Base-by-base conservation (phyloP, 2,329 filamentous ascomycete genomes). In the Tympanopsis confertula region DNA sequence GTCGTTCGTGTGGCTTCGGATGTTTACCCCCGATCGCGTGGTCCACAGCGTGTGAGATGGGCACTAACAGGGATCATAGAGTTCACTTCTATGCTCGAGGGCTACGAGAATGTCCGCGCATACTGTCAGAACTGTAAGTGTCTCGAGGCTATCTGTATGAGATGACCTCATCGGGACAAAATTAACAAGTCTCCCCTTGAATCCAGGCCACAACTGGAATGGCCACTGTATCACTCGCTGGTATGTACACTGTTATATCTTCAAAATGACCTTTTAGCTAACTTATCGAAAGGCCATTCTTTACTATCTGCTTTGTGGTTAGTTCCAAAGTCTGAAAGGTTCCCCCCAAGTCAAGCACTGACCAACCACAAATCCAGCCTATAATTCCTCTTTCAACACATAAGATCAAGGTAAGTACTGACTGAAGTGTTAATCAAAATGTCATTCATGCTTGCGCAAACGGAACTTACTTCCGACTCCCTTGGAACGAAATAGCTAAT, bases 121-220 rank as follows among this genome's bases (percentile, higher is more conserved):
- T 33, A 33, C 15, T 33, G 30, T 15, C 17, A 33, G 10, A 33
- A 33, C 30, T 33, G 30, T 33, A 15, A 10, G 30, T 33, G 7
- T 7, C 15, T 33, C 10, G n/a, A 28, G n/a, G 24, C 24, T 10
- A n/a, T 28, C 24, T n/a, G n/a, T n/a, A 28, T 28, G 24, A 28
- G 24, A 28, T 26, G n/a, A 10, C 22, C 22, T 26, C n/a, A n/a
- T 26, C 22, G 7, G 22, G 22, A 26, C 7, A n/a, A n/a, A n/a
- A n/a, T n/a, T n/a, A n/a, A n/a, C n/a, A 10, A 26, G 7, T 26
- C 22, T 17, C 10, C 17, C 10, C 30, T 18, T 33, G 30, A 33
- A 33, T 18, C 30, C 22, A 33, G 30, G 30, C 15, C 30, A 33
- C 10, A 10, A 33, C 30, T 33, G 30, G 30, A 33, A 33, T 18